Evolutionary conservation across 306 rosid genomes (phyloP), one percentile per base, ranked within the genome.

Genomic region (Psophocarpus tetragonolobus): DNA sequence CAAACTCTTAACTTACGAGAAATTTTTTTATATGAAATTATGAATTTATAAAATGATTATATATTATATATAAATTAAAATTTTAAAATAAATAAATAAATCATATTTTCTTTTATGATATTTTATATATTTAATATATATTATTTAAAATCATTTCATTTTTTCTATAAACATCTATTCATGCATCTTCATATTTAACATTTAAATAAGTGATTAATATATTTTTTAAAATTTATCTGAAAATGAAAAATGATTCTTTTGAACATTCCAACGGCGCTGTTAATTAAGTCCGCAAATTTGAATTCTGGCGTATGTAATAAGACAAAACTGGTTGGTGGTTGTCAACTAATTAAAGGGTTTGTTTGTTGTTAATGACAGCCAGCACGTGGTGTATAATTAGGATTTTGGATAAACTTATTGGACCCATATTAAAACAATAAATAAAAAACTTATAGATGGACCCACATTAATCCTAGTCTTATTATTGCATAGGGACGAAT

Each of bases 311-410:
- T 8, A 56, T 13, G 20, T 14, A 30, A 29, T 14, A 30, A 29
- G 27, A 44, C 71, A 75, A 61, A 44, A n/a, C 27, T 60, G 79
- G 71, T 74, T 74, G 79, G 79, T 74, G 78, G 18, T n/a, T 23
- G 69, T 41, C 30, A 41, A 15, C 23, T 26, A 18, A 58, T 5
- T 2, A 61, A 74, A 57, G 68, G 13, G 42, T 9, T 58, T 4
- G 13, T 74, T 58, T 41, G 69, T 33, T 71, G 17, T 29, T 21
- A 32, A 29, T 72, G 66, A 72, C 65, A 17, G 1, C 29, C 26
- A 7, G 77, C 68, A 9, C 68, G 50, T 73, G 20, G 21, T 3
- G 3, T 36, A 5, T 5, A 41, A 13, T 67, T 36, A 20, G 20
- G 1, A 58, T 0, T 30, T 30, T 6, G 2, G 45, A 57, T 27